Conservation (phyloP, 331 rosid genomes). For the Stylosanthes scabra region DNA sequence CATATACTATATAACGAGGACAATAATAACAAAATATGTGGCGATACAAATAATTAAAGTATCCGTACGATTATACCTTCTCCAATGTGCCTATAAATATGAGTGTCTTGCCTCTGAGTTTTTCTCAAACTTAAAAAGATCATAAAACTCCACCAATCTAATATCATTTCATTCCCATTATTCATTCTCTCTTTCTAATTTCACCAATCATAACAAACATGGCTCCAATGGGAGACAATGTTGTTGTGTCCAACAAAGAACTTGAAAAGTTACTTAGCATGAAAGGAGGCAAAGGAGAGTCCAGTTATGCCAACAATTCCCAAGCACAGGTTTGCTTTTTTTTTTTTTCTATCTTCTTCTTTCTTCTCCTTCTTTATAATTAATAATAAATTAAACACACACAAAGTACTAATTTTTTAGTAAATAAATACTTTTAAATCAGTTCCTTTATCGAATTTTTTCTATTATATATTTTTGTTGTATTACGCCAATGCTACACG, state of each 20-base stretch:
- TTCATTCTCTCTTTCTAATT: not conserved
- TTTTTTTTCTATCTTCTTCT: not conserved
- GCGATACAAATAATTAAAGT: too few species aligned
- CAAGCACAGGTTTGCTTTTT: slow-evolving; percentile 78
- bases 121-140: not conserved
- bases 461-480: too few species aligned
- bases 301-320: slow-evolving; percentile 97
- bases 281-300: slow-evolving; percentile 99
- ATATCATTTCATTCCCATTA: not conserved
- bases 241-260: slow-evolving; percentile 78
- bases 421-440: not conserved
- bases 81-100: slow-evolving; percentile 35
- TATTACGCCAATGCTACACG: too few species aligned
- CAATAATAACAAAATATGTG: too few species aligned
- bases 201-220: slow-evolving; percentile 22
- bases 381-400: too few species aligned
- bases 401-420: too few species aligned
- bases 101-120: slow-evolving; percentile 5
- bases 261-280: slow-evolving; percentile 87
- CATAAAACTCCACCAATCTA: not conserved
- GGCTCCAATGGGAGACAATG: slow-evolving; percentile 77
- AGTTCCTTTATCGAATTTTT: too few species aligned
- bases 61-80: not conserved
- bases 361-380: not conserved
- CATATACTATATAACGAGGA: too few species aligned